Percentiles rank a stretch among this genome's conserved stretches.
Conservation (phyloP, 225 moss, liverwort and hornwort species). For the Physcomitrium patens region DNA sequence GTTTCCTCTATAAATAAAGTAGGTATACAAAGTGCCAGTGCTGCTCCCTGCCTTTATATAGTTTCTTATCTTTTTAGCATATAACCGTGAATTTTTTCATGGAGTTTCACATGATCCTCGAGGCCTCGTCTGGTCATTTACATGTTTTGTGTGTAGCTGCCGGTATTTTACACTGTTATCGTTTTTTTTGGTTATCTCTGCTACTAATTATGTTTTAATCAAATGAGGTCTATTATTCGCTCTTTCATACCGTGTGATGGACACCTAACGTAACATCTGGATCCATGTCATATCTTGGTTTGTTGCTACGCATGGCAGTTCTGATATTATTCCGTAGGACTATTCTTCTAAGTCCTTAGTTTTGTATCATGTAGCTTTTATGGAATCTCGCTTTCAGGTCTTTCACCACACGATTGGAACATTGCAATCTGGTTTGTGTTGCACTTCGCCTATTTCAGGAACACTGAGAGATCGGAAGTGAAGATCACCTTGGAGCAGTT, state of each 20-base stretch:
- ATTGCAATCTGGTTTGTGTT: slow-evolving; percentile 32
- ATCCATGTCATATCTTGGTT: background rate
- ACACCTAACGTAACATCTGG: slow-evolving; percentile 23
- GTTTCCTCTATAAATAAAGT: slow-evolving; percentile 25
- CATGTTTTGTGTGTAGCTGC: slow-evolving; percentile 19
- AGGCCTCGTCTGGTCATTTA: slow-evolving; percentile 65
- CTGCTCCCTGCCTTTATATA: slow-evolving; percentile 23
- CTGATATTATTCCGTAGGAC: background rate
- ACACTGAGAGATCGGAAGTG: slow-evolving; percentile 55
- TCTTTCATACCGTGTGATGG: slow-evolving; percentile 24
- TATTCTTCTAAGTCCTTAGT: background rate
- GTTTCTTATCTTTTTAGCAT: slow-evolving; percentile 27
- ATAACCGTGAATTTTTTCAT: slow-evolving; percentile 30
- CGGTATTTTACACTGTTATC: slow-evolving; percentile 18
- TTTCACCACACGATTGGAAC: slow-evolving; percentile 5
- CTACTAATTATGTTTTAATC: slow-evolving; percentile 20
- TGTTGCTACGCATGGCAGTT: background rate
- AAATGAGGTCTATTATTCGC: slow-evolving; percentile 17
- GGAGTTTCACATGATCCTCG: slow-evolving; percentile 59
- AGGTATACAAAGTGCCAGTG: slow-evolving; percentile 22
- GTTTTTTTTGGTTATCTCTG: slow-evolving; percentile 1
- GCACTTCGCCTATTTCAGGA: slow-evolving; percentile 69
- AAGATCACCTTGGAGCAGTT: slow-evolving; percentile 52
- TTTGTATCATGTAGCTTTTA: background rate
- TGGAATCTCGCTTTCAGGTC: slow-evolving; percentile 4